phyloP scores from a whole-genome alignment of 2,329 filamentous ascomycete species.

The Epichloe glyceriae region DNA sequence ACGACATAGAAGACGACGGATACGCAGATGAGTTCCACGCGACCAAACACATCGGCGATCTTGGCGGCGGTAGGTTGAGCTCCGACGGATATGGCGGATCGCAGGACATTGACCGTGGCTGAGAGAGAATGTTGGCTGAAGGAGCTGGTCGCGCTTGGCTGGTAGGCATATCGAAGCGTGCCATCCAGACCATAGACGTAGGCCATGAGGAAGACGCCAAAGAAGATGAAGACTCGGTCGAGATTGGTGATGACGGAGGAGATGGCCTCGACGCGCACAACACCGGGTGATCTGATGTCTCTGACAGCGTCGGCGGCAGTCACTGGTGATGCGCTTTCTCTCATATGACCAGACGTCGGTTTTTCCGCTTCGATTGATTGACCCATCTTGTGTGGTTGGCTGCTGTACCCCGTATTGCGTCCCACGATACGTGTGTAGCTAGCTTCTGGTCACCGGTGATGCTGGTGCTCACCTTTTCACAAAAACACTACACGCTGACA shows the following conservation, averaged over 20 bases:
- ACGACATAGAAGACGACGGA: conserved; percentile 35
- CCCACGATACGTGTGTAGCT: too few relatives aligned
- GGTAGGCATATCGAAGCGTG: conserved; percentile 40
- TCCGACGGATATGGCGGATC: conserved; percentile 45
- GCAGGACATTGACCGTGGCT: conserved; percentile 43
- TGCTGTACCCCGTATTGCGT: too few relatives aligned
- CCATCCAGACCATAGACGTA: conserved; percentile 52
- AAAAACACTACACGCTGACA: too few relatives aligned
- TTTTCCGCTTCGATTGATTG: background rate
- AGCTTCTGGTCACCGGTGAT: too few relatives aligned
- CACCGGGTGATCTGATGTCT: conserved; percentile 34
- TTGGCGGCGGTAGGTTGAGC: conserved; percentile 50
- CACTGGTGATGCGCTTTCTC: background rate
- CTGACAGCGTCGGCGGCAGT: conserved; percentile 14
- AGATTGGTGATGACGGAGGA: conserved; percentile 34
- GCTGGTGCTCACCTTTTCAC: too few relatives aligned
- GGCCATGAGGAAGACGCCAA: conserved; percentile 47
- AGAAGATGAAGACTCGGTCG: conserved; percentile 45
- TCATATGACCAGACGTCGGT: background rate
- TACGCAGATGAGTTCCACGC: conserved; percentile 45
- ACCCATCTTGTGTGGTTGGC: background rate
- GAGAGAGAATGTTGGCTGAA: conserved; percentile 41
- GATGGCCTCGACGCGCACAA: conserved; percentile 46
- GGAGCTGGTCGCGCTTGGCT: conserved; percentile 38
- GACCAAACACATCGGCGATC: conserved; percentile 50